phyloP scores from a whole-genome alignment of 306 rosid genomes.

The Castanopsis chinensis region DNA sequence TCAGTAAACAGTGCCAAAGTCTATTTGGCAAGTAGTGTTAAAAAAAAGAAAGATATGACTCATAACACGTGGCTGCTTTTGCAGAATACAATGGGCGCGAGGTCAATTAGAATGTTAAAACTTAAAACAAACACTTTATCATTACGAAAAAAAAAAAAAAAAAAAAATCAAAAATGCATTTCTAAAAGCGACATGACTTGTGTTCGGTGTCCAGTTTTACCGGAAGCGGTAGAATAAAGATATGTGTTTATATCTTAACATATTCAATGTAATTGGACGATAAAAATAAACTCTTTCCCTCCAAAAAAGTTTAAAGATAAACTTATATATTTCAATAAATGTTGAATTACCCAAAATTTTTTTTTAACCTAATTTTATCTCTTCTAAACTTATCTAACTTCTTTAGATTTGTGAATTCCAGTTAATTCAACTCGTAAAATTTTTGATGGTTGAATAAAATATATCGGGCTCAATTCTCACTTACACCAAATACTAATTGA shows the following conservation, averaged over 20 bases:
- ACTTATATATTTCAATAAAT: background rate
- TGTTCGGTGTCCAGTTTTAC: no score
- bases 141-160: no score
- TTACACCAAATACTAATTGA: no score
- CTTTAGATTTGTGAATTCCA: background rate
- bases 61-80: slow-evolving; percentile 38
- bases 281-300: background rate
- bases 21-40: slow-evolving; percentile 18
- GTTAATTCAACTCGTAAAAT: no score
- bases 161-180: no score
- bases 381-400: background rate
- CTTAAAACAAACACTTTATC: background rate
- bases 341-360: background rate
- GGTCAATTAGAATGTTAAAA: slow-evolving; percentile 7
- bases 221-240: rapidly evolving
- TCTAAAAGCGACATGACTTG: no score
- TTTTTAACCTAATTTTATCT: background rate
- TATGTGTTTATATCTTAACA: rapidly evolving
- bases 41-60: slow-evolving; percentile 11
- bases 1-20: background rate
- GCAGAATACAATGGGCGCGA: background rate
- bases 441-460: no score
- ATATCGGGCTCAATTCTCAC: no score
- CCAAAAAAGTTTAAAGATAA: background rate
- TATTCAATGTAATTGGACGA: no score